Conservation (phyloP, 768 basidiomycete genomes). For the Lactarius hengduanensis region DNA sequence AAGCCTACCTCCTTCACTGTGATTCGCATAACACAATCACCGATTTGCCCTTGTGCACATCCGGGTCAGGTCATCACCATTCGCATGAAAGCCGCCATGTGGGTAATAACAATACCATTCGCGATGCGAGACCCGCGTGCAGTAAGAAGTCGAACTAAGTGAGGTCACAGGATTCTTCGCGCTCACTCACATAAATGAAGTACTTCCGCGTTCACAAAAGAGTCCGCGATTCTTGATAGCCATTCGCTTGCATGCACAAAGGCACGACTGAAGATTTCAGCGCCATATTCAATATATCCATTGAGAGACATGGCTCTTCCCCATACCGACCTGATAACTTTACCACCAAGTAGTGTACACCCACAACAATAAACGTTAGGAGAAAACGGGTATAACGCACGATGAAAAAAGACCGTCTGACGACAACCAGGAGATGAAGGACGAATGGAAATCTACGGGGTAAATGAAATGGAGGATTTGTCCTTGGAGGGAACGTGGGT, state of each 20-base stretch:
- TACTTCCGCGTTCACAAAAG: not conserved
- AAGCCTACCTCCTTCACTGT: not conserved
- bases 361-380: slow-evolving; percentile 17
- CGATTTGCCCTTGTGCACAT: not conserved
- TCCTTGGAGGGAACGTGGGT: not conserved
- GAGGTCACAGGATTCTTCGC: not conserved
- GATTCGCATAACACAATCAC: not conserved
- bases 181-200: not conserved
- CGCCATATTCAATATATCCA: not conserved
- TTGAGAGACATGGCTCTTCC: slow-evolving; percentile 8
- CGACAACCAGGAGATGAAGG: slow-evolving; percentile 1
- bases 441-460: slow-evolving; percentile 1
- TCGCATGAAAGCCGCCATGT: not conserved
- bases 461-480: not conserved
- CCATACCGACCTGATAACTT: slow-evolving; percentile 8
- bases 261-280: not conserved
- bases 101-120: not conserved
- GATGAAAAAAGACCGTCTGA: slow-evolving; percentile 12
- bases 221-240: not conserved
- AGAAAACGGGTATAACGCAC: slow-evolving; percentile 17
- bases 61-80: not conserved
- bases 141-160: not conserved
- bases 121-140: not conserved
- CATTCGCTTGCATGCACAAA: not conserved
- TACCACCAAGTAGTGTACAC: slow-evolving; percentile 22